Evolutionary conservation across 225 moss, liverwort and hornwort species (phyloP).

Genomic region (Thuidium tamariscinum): DNA sequence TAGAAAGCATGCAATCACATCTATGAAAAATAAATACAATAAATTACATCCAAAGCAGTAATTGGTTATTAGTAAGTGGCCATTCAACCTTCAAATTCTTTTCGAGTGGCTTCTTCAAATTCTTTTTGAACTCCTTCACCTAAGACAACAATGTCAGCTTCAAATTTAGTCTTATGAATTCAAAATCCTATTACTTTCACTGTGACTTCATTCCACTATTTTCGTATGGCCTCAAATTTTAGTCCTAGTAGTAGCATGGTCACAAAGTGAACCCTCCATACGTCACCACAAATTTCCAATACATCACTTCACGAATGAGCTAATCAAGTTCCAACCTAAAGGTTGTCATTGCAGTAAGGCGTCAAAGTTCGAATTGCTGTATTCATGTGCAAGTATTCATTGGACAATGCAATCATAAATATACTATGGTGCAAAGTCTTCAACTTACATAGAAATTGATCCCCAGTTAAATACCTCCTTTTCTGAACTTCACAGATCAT

Average conservation of each 20-base stretch:
- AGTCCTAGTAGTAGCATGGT: neutral
- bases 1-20: neutral
- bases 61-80: neutral
- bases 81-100: too few relatives aligned
- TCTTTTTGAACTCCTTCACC: neutral
- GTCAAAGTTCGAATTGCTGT: neutral
- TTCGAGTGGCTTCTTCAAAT: neutral
- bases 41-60: neutral
- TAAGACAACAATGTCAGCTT: neutral
- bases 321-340: fast-evolving
- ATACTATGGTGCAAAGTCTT: neutral
- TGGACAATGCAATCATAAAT: neutral
- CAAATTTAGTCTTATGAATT: fast-evolving
- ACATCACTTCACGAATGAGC: neutral
- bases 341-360: neutral
- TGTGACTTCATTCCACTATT: neutral
- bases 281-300: neutral
- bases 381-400: fast-evolving
- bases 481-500: neutral
- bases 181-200: neutral
- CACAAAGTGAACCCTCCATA: neutral
- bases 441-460: neutral
- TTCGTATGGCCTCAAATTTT: neutral
- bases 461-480: neutral
- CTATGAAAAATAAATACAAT: neutral